Percentiles rank a stretch among this genome's conserved stretches.
phyloP scores from a whole-genome alignment of 75 land plant genomes.

The Chamaecyparis obtusa region DNA sequence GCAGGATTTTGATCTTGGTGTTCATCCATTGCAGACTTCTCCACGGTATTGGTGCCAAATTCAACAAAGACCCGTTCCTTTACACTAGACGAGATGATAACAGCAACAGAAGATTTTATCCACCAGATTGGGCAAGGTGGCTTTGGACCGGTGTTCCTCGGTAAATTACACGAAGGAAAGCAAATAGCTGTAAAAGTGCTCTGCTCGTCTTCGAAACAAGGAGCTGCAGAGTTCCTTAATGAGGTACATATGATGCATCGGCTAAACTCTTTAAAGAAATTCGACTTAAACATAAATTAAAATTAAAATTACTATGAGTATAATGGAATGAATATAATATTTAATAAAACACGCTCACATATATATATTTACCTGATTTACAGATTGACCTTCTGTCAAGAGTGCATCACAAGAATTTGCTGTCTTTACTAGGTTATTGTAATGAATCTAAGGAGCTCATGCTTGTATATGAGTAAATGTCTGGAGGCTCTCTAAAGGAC shows the following conservation, averaged over 20 bases:
- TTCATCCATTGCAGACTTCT: neutral
- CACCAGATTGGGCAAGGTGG: neutral
- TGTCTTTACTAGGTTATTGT: conserved; percentile 33
- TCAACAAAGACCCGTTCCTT: neutral
- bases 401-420: conserved; percentile 22
- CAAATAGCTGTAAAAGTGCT: neutral
- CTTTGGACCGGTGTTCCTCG: neutral
- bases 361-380: too few species aligned
- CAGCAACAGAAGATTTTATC: neutral
- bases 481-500: conserved; percentile 17
- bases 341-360: too few species aligned
- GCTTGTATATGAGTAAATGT: conserved; percentile 56
- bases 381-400: conserved; percentile 21
- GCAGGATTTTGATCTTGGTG: too few species aligned
- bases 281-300: too few species aligned
- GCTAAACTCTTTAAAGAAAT: too few species aligned
- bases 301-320: too few species aligned
- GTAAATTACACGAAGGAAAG: neutral
- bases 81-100: neutral
- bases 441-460: conserved; percentile 25
- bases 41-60: neutral
- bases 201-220: neutral
- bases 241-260: too few species aligned
- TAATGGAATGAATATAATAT: too few species aligned
- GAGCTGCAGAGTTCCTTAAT: neutral